Percentiles rank a stretch among this genome's conserved stretches.
phyloP scores from a whole-genome alignment of 495 filamentous ascomycete genomes.

The Neurospora sp. region DNA sequence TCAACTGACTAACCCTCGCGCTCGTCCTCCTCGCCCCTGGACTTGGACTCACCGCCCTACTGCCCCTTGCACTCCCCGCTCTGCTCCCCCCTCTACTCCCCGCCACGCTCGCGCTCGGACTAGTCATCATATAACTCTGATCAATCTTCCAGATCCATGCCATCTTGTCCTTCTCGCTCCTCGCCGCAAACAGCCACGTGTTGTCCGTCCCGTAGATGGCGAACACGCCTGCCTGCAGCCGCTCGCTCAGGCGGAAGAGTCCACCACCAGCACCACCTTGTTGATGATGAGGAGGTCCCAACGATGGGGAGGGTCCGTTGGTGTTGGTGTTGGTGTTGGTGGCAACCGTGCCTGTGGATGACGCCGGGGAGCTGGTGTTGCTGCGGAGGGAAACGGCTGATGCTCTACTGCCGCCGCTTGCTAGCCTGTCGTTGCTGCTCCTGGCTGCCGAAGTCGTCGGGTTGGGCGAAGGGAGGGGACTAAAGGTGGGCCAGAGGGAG shows the following conservation, averaged over 20 bases:
- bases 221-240: slow-evolving; percentile 64
- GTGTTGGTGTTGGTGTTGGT: slow-evolving; percentile 8
- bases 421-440: neutral
- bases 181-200: slow-evolving; percentile 85
- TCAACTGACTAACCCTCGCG: neutral
- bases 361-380: neutral
- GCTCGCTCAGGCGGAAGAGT: slow-evolving; percentile 34
- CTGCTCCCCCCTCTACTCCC: neutral
- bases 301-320: slow-evolving; percentile 19
- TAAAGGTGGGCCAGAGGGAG: slow-evolving; percentile 4
- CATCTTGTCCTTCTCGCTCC: slow-evolving; percentile 78
- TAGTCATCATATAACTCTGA: slow-evolving; percentile 34
- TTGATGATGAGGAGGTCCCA: slow-evolving; percentile 19
- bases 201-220: slow-evolving; percentile 89
- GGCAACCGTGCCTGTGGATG: slow-evolving; percentile 17
- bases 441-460: neutral
- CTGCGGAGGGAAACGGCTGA: neutral
- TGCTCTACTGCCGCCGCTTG: neutral
- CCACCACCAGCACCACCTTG: slow-evolving; percentile 18
- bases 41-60: slow-evolving; percentile 9
- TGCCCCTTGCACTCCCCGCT: slow-evolving; percentile 1
- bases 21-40: neutral
- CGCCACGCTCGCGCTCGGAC: slow-evolving; percentile 14
- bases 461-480: neutral
- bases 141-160: slow-evolving; percentile 88